Evolutionary conservation across 352 stramenopile genomes (phyloP), one percentile per base, ranked within the genome.

Genomic region (Pythium rishiriense): DNA sequence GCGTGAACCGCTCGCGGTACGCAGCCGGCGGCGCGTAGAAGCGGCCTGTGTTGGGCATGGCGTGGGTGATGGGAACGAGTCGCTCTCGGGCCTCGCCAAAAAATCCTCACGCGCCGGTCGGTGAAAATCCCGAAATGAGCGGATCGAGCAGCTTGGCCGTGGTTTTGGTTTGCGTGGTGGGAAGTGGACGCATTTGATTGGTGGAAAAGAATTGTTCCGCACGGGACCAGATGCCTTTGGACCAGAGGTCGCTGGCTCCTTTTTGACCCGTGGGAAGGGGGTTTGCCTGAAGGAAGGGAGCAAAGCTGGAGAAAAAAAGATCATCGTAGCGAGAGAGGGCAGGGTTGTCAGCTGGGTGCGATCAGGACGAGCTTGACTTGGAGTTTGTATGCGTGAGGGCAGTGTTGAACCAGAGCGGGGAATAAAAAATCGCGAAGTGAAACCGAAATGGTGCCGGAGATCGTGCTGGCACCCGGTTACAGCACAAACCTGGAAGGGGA

Each of bases 41-140:
- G 48, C 64, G 64, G 45, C 64, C 64, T 22, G 66, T 68, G 59
- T 68, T 72, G 39, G 66, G 66, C 58, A 72, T 72, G 29, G 25
- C n/a, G 12, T 42, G 35, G 19, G 37, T 43, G 12, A 21, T 6
- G 10, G 37, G 19, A 17, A 46, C 1, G 35, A 33, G 29, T 57
- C 31, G 15, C 35, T 54, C 19, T 39, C 2, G 10, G 4, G 25
- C 15, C 7, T 25, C 26, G 48, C 26, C 25, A 7, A 41, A 31
- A 51, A 60, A 60, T 50, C 15, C 57, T 64, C 25, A 42, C 26
- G 19, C 25, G 48, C 14, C 46, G 39, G 24, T 41, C 12, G 10
- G 22, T 24, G 63, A 70, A n/a, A 70, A 70, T 70, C 63, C 31
- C 49, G 35, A 64, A 70, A 65, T 70, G 63, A 70, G 47, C n/a